phyloP scores from a whole-genome alignment of 164 flowering plant species.

The Echeveria elegans region DNA sequence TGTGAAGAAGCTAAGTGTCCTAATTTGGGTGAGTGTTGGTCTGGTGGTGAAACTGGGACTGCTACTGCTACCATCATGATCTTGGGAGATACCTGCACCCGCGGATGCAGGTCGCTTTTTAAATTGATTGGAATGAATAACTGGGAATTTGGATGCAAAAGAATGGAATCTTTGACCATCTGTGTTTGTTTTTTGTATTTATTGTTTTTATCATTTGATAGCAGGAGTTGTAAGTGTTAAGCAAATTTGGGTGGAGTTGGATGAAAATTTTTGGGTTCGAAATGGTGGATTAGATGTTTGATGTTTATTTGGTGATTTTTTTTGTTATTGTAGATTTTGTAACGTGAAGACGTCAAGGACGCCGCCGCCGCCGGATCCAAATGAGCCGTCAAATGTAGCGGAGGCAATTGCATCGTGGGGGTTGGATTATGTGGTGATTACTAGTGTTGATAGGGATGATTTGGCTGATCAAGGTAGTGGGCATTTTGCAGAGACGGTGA shows the following conservation, averaged over 20 bases:
- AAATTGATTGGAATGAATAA: too few species aligned
- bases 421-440: slow-evolving; percentile 89
- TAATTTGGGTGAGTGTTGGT: slow-evolving; percentile 69
- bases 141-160: too few species aligned
- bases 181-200: too few species aligned
- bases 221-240: too few species aligned
- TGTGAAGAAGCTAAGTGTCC: slow-evolving; percentile 73
- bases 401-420: slow-evolving; percentile 99
- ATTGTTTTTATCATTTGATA: too few species aligned
- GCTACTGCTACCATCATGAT: slow-evolving; percentile 83
- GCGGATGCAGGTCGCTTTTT: slow-evolving; percentile 40
- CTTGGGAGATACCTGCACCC: slow-evolving; percentile 65
- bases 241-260: too few species aligned
- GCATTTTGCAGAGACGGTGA: slow-evolving; percentile 93
- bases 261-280: too few species aligned
- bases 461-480: slow-evolving; percentile 92
- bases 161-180: too few species aligned
- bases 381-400: slow-evolving; percentile 88
- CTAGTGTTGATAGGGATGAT: slow-evolving; percentile 96
- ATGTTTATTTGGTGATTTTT: too few species aligned
- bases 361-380: slow-evolving; percentile 97
- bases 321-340: slow-evolving; percentile 48
- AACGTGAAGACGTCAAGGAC: slow-evolving; percentile 95
- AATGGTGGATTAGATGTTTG: too few species aligned
- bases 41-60: slow-evolving; percentile 75